Percentiles rank a stretch among this genome's conserved stretches.
Evolutionary conservation across 257 asterid genomes (phyloP).

Genomic region (Nicotiana noctiflora): DNA sequence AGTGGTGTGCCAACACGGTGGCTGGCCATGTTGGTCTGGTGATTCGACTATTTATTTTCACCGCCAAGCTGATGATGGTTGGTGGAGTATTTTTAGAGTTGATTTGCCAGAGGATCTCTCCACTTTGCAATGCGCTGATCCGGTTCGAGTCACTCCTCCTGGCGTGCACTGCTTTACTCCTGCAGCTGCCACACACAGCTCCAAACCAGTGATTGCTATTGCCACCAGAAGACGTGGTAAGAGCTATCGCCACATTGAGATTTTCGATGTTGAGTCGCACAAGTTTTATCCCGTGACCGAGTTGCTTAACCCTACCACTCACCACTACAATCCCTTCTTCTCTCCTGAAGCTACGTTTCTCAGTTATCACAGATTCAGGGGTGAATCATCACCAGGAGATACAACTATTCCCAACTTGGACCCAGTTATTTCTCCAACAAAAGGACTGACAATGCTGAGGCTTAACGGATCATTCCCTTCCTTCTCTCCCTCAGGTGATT

Average conservation of each 20-base stretch:
- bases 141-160: slow-evolving; percentile 63
- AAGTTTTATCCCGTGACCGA: slow-evolving; percentile 52
- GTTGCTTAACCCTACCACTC: slow-evolving; percentile 44
- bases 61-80: slow-evolving; percentile 69
- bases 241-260: slow-evolving; percentile 58
- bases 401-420: slow-evolving; percentile 47
- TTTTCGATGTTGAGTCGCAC: slow-evolving; percentile 37
- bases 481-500: slow-evolving; percentile 57
- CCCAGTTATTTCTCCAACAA: slow-evolving; percentile 36
- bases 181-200: slow-evolving; percentile 45
- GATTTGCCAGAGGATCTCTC: slow-evolving; percentile 28
- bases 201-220: slow-evolving; percentile 28
- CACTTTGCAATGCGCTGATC: neutral
- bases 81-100: slow-evolving; percentile 77
- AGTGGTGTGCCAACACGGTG: slow-evolving; percentile 48
- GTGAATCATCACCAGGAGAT: slow-evolving; percentile 36
- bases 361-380: slow-evolving; percentile 70
- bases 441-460: slow-evolving; percentile 46
- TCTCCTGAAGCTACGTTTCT: slow-evolving; percentile 37
- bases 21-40: slow-evolving; percentile 77
- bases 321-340: slow-evolving; percentile 80
- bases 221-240: slow-evolving; percentile 73
- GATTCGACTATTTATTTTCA: slow-evolving; percentile 63
- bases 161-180: slow-evolving; percentile 74
- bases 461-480: slow-evolving; percentile 65